Evolutionary conservation across 2,329 filamentous ascomycete genomes (phyloP), one percentile per base, ranked within the genome.

Genomic region (Thelonectria blattea): DNA sequence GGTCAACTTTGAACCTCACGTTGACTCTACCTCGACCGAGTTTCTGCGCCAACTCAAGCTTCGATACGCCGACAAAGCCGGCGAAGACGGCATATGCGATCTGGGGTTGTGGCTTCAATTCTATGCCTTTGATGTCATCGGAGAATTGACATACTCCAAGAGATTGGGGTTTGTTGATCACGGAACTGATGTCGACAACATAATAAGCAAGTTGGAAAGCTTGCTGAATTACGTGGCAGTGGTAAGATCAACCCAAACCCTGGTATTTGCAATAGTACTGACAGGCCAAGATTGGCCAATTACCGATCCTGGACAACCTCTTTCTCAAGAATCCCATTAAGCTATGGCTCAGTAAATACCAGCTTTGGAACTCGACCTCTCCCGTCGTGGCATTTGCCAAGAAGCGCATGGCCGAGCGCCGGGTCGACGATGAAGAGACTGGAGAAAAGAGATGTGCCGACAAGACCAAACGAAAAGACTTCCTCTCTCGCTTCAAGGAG

Each of bases 101-200:
- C 52, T 67, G 17, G 61, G 65, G 0, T 53, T 48, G 2, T 68
- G 66, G 66, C 56, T 68, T 0, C 66, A 68, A 3, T 68, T 59
- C 5, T 68, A 68, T 20, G 66, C 66, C 0, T 68, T 68, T 5
- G 66, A 68, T 18, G 66, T 68, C 0, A 67, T 68, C 4, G 56
- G 56, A 0, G 55, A 67, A 5, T 2, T 67, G 2, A 67, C 64
- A 0, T 67, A 61, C 34, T 63, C 58, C 0, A 65, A 66, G 11
- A 47, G 65, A 14, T 20, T 67, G 2, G 62, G 65, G 0, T 67
- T 67, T 18, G 53, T 67, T 9, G 64, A 66, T 5, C 42, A 20
- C 7, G 65, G 64, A 2, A 34, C 52, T 10, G 65, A 67, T 5
- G 47, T 67, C 3, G 64, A 66, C 3, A 43, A 58, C 1, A 63